These are phyloP conservation scores for Obba rivulosa DNA, from an alignment of 768 basidiomycete species.

Conservation along the genomic window DNA sequence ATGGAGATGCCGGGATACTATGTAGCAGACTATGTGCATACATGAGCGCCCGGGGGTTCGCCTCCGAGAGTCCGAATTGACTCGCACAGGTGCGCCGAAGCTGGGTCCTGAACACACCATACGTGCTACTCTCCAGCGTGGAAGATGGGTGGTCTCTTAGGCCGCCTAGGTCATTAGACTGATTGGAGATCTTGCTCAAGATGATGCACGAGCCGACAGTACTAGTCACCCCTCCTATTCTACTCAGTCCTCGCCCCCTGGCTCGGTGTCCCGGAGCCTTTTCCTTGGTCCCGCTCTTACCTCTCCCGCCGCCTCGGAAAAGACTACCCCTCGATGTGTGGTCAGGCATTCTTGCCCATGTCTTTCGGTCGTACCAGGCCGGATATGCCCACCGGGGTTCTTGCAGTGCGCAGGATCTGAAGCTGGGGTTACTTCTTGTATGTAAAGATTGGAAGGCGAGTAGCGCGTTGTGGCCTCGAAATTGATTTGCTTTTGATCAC, in stretches of 20 bases:
- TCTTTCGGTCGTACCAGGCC: constrained; percentile 17
- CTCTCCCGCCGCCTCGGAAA: constrained; percentile 42
- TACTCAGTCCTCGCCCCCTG: constrained; percentile 66
- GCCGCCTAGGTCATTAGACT: too few species aligned
- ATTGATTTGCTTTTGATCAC: background rate
- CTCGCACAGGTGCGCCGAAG: too few species aligned
- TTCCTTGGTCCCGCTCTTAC: constrained; percentile 65
- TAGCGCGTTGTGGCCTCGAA: constrained; percentile 9
- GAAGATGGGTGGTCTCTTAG: too few species aligned
- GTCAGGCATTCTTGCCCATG: constrained; percentile 50
- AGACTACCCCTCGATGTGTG: constrained; percentile 69
- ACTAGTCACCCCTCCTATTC: constrained; percentile 19
- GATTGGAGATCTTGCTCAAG: too few species aligned
- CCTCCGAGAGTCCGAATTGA: too few species aligned
- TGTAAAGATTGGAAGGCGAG: constrained; percentile 16
- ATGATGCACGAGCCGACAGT: too few species aligned
- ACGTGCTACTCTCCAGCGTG: too few species aligned
- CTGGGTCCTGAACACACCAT: too few species aligned
- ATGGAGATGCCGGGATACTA: too few species aligned
- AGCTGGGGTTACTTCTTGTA: constrained; percentile 23
- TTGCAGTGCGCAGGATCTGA: constrained; percentile 9
- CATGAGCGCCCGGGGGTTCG: too few species aligned
- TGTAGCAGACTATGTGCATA: too few species aligned
- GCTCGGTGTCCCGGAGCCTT: constrained; percentile 54
- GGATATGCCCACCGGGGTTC: constrained; percentile 2